Evolutionary conservation across 1,284 basidiomycete genomes (phyloP), one percentile per base, ranked within the genome.

Genomic region (Phaffia rhodozyma): DNA sequence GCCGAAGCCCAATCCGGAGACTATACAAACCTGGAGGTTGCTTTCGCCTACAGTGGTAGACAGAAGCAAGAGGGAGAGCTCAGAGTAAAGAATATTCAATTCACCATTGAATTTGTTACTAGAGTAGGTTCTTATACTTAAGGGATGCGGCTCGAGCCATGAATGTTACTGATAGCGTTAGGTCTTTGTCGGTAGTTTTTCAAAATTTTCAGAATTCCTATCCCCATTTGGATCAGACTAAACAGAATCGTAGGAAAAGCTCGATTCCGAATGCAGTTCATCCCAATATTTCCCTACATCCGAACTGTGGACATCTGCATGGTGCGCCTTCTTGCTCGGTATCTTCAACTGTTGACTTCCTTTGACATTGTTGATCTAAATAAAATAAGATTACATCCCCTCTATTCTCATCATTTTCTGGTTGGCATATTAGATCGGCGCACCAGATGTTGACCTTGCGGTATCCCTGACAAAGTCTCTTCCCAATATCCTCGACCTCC

Each of bases 261-360:
- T 2, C 80, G 89, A n/a, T 75, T 87, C 34, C 81, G 89, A n/a
- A 77, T 87, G 27, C 86, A 90, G 73, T 83, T 91, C 69, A 87
- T 88, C 54, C 83, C 87, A 0, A 83, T 87, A 68, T 81, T 85
- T 6, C 70, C 88, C 72, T 72, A 86, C 82, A 80, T 85, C 60
- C 78, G 83, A 68, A 81, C 80, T 69, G 71, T 72, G 16, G 38
- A 43, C 13, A 49, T 59, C 25, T 43, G 38, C 38, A 43, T 43
- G 38, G 38, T 43, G 34, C 20, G 56, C 9, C 27, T 38, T 48
- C 73, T 75, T 78, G 79, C 67, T 82, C 67, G 74, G 81, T 71
- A 72, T 77, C 30, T 75, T 75, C 29, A 69, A 78, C 72, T 43
- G 38, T 2, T 43, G 38, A 5, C 9, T 34, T 34, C 9, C 32